phyloP scores from a whole-genome alignment of 306 rosid species.

The Vigna reflexopilosa region DNA sequence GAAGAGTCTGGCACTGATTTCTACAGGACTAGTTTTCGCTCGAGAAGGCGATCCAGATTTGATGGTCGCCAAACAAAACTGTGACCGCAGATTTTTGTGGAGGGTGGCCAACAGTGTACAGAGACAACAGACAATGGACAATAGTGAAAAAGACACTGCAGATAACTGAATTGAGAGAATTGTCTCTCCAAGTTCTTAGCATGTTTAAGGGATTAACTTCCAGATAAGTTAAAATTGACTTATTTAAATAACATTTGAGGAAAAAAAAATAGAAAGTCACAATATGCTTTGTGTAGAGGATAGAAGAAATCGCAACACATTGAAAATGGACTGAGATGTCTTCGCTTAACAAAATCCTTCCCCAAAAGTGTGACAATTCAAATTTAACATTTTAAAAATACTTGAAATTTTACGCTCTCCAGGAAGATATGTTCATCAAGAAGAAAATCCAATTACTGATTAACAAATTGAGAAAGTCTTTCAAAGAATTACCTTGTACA shows the following conservation, averaged over 20 bases:
- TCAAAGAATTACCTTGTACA: slow-evolving; percentile 75
- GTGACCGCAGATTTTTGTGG: rapidly evolving
- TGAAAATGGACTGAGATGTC: neutral
- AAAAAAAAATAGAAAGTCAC: neutral
- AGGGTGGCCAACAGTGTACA: too few relatives aligned
- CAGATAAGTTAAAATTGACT: neutral
- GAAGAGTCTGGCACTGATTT: too few relatives aligned
- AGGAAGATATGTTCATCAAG: neutral
- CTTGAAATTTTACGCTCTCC: neutral
- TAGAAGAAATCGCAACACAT: neutral
- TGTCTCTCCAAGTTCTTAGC: too few relatives aligned
- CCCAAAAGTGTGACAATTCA: neutral
- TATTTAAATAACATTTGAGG: neutral
- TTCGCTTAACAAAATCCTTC: neutral
- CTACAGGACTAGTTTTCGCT: too few relatives aligned
- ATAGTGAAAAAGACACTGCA: too few relatives aligned
- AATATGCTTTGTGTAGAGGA: neutral
- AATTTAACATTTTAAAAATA: slow-evolving; percentile 10
- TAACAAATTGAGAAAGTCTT: slow-evolving; percentile 7
- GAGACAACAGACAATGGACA: too few relatives aligned
- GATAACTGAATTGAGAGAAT: too few relatives aligned
- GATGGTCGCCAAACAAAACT: too few relatives aligned
- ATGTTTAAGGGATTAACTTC: neutral
- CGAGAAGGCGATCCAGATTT: too few relatives aligned
- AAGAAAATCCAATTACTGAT: neutral